Base-by-base conservation (phyloP, 768 basidiomycete genomes). In the Suillus tomentosus region DNA sequence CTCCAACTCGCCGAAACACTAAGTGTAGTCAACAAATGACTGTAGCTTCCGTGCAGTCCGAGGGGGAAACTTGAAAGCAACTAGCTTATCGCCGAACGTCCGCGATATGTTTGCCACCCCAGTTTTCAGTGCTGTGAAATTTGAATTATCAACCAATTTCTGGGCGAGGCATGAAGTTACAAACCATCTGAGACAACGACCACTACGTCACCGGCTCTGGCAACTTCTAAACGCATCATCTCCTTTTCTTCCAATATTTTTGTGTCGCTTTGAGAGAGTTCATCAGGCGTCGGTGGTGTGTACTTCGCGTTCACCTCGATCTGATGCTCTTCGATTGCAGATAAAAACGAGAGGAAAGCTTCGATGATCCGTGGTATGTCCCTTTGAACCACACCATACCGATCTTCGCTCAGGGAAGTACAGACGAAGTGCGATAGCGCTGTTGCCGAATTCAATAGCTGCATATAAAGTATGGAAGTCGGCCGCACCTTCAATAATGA, bases 311-410 rank as follows among this genome's bases (percentile, higher is more conserved):
- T 76, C 36, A 93, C 73, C 68, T 89, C 85, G 1, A 68, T 72
- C 62, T 86, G 84, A 64, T 88, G 88, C 37, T 82, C 82, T 67
- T 94, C 92, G 22, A 94, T 74, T 1, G 85, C 89, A 1, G 74
- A 72, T 22, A 93, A 80, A 78, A 89, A 90, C 0, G 83, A 82
- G 14, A 90, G 72, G 67, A 95, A 78, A 0, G 90, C 89, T 73
- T 96, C 94, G 3, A 96, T 73, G 36, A 94, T 86, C 64, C 85
- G 87, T 0, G 93, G 90, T 22, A 94, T 91, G 71, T 95, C 94
- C 13, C 90, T 81, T 72, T 95, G 94, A 14, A 94, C 91, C 40
- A 88, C 84, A 24, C 94, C 94, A 70, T 89, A 94, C 22, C 83
- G 81, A 76, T 96, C 94, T 73, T 95, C 94, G 1, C 81, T 79